Base-by-base conservation (phyloP, 1,284 basidiomycete species). In the Waitea zeae region DNA sequence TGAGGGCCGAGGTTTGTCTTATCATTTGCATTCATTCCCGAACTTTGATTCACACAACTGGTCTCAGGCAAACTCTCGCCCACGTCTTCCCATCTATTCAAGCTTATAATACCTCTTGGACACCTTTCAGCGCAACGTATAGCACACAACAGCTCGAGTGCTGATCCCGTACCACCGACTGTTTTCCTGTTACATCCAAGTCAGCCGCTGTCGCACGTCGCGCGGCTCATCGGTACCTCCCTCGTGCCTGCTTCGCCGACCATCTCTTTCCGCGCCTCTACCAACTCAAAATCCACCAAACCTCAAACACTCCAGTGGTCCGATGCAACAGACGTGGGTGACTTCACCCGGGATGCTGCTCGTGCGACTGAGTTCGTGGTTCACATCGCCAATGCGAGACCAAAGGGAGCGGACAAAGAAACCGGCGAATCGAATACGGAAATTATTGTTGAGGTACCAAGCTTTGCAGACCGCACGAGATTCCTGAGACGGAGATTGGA, bases 311-410 rank as follows among this genome's bases (percentile, higher is more conserved):
- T 59, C 36, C 61, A 69, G 39, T 78, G 75, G 75, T 63, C 64
- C n/a, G 67, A 71, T 37, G 66, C 66, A 3, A 80, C 73, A 1
- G 74, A 76, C 50, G 51, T 78, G 12, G 67, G 65, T 13, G 71
- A 77, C 49, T 78, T 79, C 47, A 66, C 78, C 41, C 64, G 68
- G 36, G 67, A 74, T 45, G 67, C 67, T 4, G 70, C 70, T 4
- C 57, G 66, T 18, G 54, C 62, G 24, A 59, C 65, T 17, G 56
- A 65, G 40, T 78, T 78, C 47, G 57, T 54, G 5, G 67, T 79
- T 32, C 56, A 59, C 45, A 57, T 75, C 35, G 50, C 12, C 33
- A 34, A 34, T 7, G 12, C n/a, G n/a, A n/a, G n/a, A n/a, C n/a
- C n/a, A n/a, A n/a, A n/a, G n/a, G n/a, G n/a, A n/a, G n/a, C n/a